Percentiles rank a stretch among this genome's conserved stretches.
phyloP scores from a whole-genome alignment of 305 asterid genomes.

The Euphrasia arctica region DNA sequence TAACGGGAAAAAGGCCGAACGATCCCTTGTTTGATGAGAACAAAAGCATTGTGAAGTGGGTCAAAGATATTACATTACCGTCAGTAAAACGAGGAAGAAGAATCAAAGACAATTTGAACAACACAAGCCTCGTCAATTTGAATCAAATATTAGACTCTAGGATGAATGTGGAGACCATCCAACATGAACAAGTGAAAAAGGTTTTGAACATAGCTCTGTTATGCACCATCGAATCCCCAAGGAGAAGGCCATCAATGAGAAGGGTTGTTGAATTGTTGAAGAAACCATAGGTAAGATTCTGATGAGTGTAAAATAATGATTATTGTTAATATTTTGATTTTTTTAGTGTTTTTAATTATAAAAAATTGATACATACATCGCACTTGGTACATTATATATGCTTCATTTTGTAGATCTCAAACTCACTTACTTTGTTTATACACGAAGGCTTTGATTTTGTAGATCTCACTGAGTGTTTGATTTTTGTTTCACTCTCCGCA shows the following conservation, averaged over 20 bases:
- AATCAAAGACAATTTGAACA: constrained; percentile 8
- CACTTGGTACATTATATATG: too few relatives aligned
- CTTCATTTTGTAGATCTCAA: too few relatives aligned
- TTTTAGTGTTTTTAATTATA: too few relatives aligned
- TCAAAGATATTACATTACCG: constrained; percentile 40
- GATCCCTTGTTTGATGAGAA: constrained; percentile 61
- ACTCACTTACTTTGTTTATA: too few relatives aligned
- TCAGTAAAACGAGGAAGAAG: constrained; percentile 28
- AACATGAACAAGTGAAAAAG: constrained; percentile 47
- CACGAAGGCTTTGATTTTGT: too few relatives aligned
- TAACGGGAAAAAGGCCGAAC: constrained; percentile 61
- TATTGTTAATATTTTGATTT: too few relatives aligned
- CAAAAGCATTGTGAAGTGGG: constrained; percentile 74
- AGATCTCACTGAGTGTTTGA: too few relatives aligned
- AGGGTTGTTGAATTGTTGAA: constrained; percentile 72
- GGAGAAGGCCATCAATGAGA: constrained; percentile 85
- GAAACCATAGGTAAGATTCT: constrained; percentile 25
- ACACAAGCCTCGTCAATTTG: constrained; percentile 25
- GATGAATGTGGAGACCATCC: constrained; percentile 38
- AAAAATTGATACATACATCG: too few relatives aligned
- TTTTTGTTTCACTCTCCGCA: too few relatives aligned
- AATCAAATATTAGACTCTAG: constrained; percentile 53
- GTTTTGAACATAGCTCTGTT: constrained; percentile 60
- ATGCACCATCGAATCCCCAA: constrained; percentile 61
- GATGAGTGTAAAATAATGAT: too few relatives aligned